Base-by-base conservation (phyloP, 2,329 filamentous ascomycete species). In the Alternaria gansuensis region DNA sequence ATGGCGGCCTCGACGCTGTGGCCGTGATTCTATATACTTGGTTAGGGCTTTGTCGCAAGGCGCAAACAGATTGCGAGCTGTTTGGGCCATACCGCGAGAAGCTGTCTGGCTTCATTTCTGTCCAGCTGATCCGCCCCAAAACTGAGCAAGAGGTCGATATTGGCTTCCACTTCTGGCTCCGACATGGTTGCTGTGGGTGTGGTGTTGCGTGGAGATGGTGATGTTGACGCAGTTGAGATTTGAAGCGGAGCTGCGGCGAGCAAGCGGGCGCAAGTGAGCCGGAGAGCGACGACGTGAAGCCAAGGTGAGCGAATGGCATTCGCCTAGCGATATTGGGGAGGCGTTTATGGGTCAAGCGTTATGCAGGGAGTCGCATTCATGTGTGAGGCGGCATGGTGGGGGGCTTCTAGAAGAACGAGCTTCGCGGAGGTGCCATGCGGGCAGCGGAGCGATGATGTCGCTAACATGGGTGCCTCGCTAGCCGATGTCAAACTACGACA, bases 1-100 rank as follows among this genome's bases (percentile, higher is more conserved):
- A 63, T 59, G 6, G 73, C 73, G 8, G 63, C 63, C 17, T 69
- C 57, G 21, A 72, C 39, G 43, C 69, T 60, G 57, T 67, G 64
- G 57, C 69, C 67, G 53, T 63, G 65, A 17, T 72, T 64, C 71
- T 75, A 50, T 26, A 49, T 34, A 10, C 24, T 9, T 45, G 26
- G 37, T 61, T 36, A 59, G 57, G 23, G 29, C 14, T 36, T 14
- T 39, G 44, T 45, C 41, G 10, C 36, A 51, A 17, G 45, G 26
- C 31, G 29, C 26, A 46, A 41, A 48, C 44, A 36, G n/a, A 13
- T 26, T 37, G 50, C 52, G 61, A 11, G 43, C 36, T 36, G 49
- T 29, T 29, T 40, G 46, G 43, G 24, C 23, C 26, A 45, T 64
- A 62, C 60, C 26, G 48, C 58, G 8, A 70, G 63, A 10, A 71